A percentile compares a stretch with the other conserved stretches of the same genome.
Evolutionary conservation across 441 rosid species (phyloP).

Genomic region (Aquilaria agallochum): DNA sequence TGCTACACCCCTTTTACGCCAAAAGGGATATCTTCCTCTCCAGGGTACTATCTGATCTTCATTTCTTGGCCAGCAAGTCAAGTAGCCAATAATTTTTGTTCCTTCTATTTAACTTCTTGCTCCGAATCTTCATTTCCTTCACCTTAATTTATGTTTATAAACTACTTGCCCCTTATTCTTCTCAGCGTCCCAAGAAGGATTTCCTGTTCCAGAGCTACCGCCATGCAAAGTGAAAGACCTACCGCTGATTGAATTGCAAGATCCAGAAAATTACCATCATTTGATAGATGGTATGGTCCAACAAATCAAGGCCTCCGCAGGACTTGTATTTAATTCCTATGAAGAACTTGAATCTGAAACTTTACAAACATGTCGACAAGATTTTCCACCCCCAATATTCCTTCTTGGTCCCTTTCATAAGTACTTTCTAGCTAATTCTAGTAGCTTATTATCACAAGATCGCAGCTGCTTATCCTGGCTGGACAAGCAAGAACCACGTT

Average conservation of each 20-base stretch:
- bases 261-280: constrained; percentile 10
- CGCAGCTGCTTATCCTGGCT: constrained; percentile 32
- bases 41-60: constrained; percentile 24
- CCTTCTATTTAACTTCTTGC: too few relatives aligned
- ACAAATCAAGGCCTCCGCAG: constrained; percentile 33
- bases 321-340: constrained; percentile 41
- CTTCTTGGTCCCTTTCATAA: constrained; percentile 45
- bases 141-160: too few relatives aligned
- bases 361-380: constrained; percentile 16
- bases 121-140: too few relatives aligned
- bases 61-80: too few relatives aligned
- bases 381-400: constrained; percentile 27
- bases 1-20: constrained; percentile 21
- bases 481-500: constrained; percentile 28
- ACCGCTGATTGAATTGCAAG: constrained; percentile 13
- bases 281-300: constrained; percentile 12
- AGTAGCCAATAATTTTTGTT: too few relatives aligned
- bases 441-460: constrained; percentile 24
- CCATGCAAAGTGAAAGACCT: constrained; percentile 38
- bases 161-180: background rate
- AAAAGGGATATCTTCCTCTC: constrained; percentile 27
- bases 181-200: constrained; percentile 19
- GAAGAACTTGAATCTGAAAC: constrained; percentile 36
- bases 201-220: constrained; percentile 26
- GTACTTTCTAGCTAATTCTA: constrained; percentile 20